Evolutionary conservation across 2,329 filamentous ascomycete genomes (phyloP).

Genomic region (Colletotrichum sp.): DNA sequence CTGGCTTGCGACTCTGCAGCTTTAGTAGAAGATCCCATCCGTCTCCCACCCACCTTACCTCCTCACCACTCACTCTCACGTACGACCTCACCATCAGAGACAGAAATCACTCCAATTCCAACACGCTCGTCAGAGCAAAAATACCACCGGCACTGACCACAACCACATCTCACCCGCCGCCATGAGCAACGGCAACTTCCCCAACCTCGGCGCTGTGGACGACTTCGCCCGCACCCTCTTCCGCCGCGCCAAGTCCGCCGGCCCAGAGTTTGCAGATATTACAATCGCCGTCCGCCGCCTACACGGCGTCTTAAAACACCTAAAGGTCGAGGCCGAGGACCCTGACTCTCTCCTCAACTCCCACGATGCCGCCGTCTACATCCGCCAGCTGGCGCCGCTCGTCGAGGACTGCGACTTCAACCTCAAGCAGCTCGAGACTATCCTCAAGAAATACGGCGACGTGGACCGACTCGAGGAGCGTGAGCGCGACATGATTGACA

Average conservation of each 20-base stretch:
- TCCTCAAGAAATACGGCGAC: conserved; percentile 52
- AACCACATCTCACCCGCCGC: conserved; percentile 16
- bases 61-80: not conserved
- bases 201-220: conserved; percentile 60
- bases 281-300: conserved; percentile 55
- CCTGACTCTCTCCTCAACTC: conserved; percentile 58
- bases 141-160: not conserved
- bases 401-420: conserved; percentile 60
- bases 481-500: conserved; percentile 42
- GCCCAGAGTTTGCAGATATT: conserved; percentile 53
- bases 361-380: conserved; percentile 44
- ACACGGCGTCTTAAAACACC: conserved; percentile 59
- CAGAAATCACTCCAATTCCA: not conserved
- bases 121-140: not conserved
- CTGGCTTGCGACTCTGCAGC: conserved; percentile 14
- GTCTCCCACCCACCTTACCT: not conserved
- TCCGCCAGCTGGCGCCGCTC: conserved; percentile 53
- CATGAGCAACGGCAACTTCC: conserved; percentile 35
- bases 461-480: conserved; percentile 27
- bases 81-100: not conserved
- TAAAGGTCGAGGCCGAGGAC: conserved; percentile 62
- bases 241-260: conserved; percentile 54
- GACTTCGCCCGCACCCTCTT: conserved; percentile 60
- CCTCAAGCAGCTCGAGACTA: conserved; percentile 57
- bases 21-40: not conserved